A percentile compares a stretch with the other conserved stretches of the same genome.
These are phyloP conservation scores for Chalara sp. DNA, from an alignment of 2,329 filamentous ascomycete species.

Conservation along the genomic window DNA sequence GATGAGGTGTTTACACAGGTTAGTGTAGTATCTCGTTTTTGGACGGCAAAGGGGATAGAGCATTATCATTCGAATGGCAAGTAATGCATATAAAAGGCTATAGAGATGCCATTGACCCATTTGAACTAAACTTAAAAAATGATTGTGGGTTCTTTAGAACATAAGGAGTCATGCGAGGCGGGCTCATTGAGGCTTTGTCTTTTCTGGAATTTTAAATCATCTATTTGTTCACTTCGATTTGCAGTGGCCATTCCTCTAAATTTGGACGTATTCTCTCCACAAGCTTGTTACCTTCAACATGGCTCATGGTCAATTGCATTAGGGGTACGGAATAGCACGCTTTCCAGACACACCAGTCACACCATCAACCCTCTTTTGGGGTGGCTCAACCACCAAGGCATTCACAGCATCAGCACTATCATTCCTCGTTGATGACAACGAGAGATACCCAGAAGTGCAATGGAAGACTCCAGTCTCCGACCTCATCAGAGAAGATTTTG, in stretches of 20 bases:
- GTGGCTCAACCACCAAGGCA: conserved; percentile 50
- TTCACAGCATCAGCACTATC: conserved; percentile 44
- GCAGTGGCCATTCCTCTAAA: not conserved
- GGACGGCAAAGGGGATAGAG: too few relatives aligned
- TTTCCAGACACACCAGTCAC: conserved; percentile 33
- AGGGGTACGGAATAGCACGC: conserved; percentile 34
- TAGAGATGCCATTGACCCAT: too few relatives aligned
- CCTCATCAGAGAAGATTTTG: conserved; percentile 45
- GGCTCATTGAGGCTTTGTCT: too few relatives aligned
- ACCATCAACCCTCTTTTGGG: conserved; percentile 45
- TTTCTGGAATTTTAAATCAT: too few relatives aligned
- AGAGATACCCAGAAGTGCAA: conserved; percentile 29
- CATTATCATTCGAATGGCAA: too few relatives aligned
- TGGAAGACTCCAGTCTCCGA: conserved; percentile 41
- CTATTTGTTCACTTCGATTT: too few relatives aligned
- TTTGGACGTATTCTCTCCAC: not conserved
- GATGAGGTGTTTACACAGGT: conserved; percentile 35
- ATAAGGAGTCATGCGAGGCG: too few relatives aligned
- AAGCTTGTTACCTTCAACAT: not conserved
- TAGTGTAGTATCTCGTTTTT: conserved; percentile 3
- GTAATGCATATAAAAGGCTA: too few relatives aligned
- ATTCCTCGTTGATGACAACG: conserved; percentile 40
- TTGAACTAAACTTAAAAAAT: too few relatives aligned
- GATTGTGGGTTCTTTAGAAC: too few relatives aligned
- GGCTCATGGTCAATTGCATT: not conserved